Evolutionary conservation across 768 basidiomycete species (phyloP), one percentile per base, ranked within the genome.

Genomic region (Lentinus brumalis): DNA sequence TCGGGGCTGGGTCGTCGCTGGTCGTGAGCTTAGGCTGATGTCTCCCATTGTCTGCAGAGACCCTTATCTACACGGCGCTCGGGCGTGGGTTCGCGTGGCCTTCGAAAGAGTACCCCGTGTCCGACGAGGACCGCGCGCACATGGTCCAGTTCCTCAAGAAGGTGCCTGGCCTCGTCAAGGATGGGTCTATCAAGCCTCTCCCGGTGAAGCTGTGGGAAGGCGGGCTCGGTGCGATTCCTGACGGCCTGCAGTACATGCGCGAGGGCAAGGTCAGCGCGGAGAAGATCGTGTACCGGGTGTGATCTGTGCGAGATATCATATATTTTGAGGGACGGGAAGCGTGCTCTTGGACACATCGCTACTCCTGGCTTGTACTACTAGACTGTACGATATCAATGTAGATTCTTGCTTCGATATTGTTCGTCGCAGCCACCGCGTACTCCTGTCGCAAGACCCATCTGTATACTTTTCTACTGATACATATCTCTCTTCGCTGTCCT

Each of bases 221-320:
- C 7, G 69, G 68, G 10, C 49, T 69, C 31, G 59, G 41, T 16
- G 46, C 59, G 9, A 58, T 69, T 39, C 53, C 51, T 16, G 68
- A 62, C 2, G 60, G 66, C 6, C 40, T 71, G 38, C 53, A 66
- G 35, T 64, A 59, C 41, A 69, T 71, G 70, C 52, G 55, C 26
- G 63, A 67, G 15, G 68, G 68, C 9, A 69, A 69, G 66, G 61
- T 69, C 10, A 69, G 70, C 57, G 70, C 55, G 12, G 55, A 63
- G 59, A 71, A 71, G 45, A 55, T 67, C 39, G 66, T 65, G 9
- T 69, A 65, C 58, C 57, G 65, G 29, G 53, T 70, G 29, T 50
- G 26, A 26, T 26, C 21, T 26, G 21, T 26, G 21, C 21, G 21
- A 26, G 21, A 26, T 26, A 26, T 26, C 21, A 26, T 26, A 26